Conservation (phyloP, 106 monocot species). For the Acorus calamus region DNA sequence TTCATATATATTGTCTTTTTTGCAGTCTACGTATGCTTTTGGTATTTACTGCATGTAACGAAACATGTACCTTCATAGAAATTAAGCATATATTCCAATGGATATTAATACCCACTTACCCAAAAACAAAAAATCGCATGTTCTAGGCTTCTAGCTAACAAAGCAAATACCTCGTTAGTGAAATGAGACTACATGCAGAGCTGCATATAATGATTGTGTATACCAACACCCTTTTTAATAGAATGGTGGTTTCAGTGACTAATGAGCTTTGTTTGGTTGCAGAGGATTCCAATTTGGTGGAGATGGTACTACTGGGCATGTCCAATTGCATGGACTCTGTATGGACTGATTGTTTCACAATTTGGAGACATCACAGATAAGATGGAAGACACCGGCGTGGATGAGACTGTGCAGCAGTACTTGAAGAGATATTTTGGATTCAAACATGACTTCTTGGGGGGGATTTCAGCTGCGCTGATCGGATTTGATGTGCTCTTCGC, state of each 20-base stretch:
- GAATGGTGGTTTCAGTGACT: neutral
- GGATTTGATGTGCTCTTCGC: constrained; percentile 1
- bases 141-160: too few relatives aligned
- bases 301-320: constrained; percentile 14
- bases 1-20: too few relatives aligned
- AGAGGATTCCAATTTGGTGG: constrained; percentile 9
- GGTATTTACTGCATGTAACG: too few relatives aligned
- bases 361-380: neutral
- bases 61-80: too few relatives aligned
- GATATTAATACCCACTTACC: too few relatives aligned
- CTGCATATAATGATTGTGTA: too few relatives aligned
- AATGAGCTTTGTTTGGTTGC: neutral
- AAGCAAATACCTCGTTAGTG: too few relatives aligned
- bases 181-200: too few relatives aligned
- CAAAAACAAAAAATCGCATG: too few relatives aligned
- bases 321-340: constrained; percentile 8
- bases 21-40: too few relatives aligned
- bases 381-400: neutral
- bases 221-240: too few relatives aligned
- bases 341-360: constrained; percentile 4
- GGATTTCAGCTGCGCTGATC: neutral
- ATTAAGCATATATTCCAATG: too few relatives aligned
- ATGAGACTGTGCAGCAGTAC: neutral
- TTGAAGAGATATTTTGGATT: constrained; percentile 1
- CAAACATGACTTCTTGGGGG: constrained; percentile 6